phyloP scores from a whole-genome alignment of 768 basidiomycete genomes.

The Boletus barrowsii region DNA sequence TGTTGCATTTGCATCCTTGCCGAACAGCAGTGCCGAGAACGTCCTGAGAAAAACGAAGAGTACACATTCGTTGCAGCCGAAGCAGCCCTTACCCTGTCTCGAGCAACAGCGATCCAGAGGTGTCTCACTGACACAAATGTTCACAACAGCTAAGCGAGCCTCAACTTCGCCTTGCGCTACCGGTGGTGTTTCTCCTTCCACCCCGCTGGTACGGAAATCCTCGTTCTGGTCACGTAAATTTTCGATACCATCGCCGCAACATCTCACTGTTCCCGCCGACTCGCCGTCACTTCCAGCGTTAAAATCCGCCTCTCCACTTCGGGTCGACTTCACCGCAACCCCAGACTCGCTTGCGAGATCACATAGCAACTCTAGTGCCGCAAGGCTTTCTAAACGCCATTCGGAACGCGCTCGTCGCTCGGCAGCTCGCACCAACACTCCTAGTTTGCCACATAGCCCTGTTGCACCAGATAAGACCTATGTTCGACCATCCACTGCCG shows the following conservation, averaged over 20 bases:
- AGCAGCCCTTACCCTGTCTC: slow-evolving; percentile 6
- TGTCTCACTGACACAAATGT: slow-evolving; percentile 52
- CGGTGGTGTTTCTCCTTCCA: slow-evolving; percentile 27
- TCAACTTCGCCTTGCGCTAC: slow-evolving; percentile 33
- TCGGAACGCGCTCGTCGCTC: slow-evolving; percentile 33
- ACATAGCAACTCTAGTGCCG: slow-evolving; percentile 18
- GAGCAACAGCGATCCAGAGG: slow-evolving; percentile 45
- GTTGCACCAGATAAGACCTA: slow-evolving; percentile 2
- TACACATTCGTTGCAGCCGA: slow-evolving; percentile 32
- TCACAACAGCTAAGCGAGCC: slow-evolving; percentile 42
- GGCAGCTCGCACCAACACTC: slow-evolving; percentile 4
- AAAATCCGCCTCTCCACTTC: slow-evolving; percentile 44
- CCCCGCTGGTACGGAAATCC: slow-evolving; percentile 49
- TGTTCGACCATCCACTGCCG: slow-evolving; percentile 18
- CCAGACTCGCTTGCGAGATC: slow-evolving; percentile 16
- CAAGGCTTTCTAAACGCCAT: slow-evolving; percentile 43
- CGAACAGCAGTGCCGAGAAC: slow-evolving; percentile 12
- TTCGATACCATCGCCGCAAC: slow-evolving; percentile 34
- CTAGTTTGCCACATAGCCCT: slow-evolving; percentile 13
- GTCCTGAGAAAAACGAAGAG: slow-evolving; percentile 52
- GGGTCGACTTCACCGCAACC: slow-evolving; percentile 29
- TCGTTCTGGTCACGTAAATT: slow-evolving; percentile 68
- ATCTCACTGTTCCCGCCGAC: slow-evolving; percentile 28
- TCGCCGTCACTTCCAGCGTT: slow-evolving; percentile 38
- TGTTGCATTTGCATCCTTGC: slow-evolving; percentile 39